Evolutionary conservation across 2,329 filamentous ascomycete species (phyloP).

Genomic region (Penicillium sp.): DNA sequence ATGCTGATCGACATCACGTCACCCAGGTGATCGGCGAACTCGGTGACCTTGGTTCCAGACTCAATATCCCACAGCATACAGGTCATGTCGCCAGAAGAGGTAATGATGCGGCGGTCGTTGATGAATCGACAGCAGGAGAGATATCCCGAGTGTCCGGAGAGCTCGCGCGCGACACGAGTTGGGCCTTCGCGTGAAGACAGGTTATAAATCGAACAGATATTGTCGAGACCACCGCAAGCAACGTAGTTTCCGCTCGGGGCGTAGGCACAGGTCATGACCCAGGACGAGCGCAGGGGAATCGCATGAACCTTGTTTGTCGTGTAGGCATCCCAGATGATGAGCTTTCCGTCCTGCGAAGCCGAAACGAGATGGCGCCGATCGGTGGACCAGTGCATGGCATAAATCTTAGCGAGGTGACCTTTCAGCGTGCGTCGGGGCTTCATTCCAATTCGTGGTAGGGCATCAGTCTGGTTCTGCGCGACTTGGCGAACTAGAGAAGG

Average conservation of each 20-base stretch:
- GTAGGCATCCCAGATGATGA: slow-evolving; percentile 99
- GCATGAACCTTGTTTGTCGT: slow-evolving; percentile 99
- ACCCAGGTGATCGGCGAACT: slow-evolving; percentile 96
- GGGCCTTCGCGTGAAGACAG: slow-evolving; percentile 96
- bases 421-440: slow-evolving; percentile 95
- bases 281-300: slow-evolving; percentile 93
- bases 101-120: slow-evolving; percentile 96
- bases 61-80: slow-evolving; percentile 99
- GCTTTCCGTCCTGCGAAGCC: slow-evolving; percentile 96
- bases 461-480: slow-evolving; percentile 86
- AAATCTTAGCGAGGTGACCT: slow-evolving; percentile 98
- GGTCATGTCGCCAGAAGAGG: slow-evolving; percentile 98
- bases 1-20: slow-evolving; percentile 99
- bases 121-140: slow-evolving; percentile 98
- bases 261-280: slow-evolving; percentile 99
- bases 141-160: slow-evolving; percentile 96
- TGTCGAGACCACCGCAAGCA: slow-evolving; percentile 96
- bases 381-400: slow-evolving; percentile 99
- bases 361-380: slow-evolving; percentile 96
- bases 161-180: slow-evolving; percentile 88
- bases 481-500: slow-evolving; percentile 75
- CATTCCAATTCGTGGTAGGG: slow-evolving; percentile 91
- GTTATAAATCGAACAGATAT: slow-evolving; percentile 99
- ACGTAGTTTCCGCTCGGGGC: slow-evolving; percentile 98
- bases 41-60: slow-evolving; percentile 92